Percentiles rank a stretch among this genome's conserved stretches.
phyloP scores from a whole-genome alignment of 2,329 filamentous ascomycete genomes.

The Phialocephala subalpina region DNA sequence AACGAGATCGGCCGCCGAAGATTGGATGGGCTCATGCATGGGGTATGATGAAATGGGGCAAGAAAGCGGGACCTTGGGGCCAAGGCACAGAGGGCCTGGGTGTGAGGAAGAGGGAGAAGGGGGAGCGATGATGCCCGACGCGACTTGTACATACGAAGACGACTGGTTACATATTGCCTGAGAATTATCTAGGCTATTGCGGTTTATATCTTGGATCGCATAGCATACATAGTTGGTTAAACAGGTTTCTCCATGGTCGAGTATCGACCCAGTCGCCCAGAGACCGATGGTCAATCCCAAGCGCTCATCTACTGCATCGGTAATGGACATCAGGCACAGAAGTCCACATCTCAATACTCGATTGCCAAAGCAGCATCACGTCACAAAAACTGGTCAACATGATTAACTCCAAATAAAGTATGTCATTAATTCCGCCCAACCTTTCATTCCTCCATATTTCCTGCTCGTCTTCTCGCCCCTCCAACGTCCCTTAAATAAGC shows the following conservation, averaged over 20 bases:
- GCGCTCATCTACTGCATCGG: no score
- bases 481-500: background rate
- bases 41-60: slow-evolving; percentile 61
- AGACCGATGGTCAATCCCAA: no score
- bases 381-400: background rate
- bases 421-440: background rate
- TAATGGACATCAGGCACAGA: no score
- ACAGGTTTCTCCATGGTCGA: no score
- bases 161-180: background rate
- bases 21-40: slow-evolving; percentile 61
- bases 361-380: background rate
- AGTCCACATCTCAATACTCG: background rate
- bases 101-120: slow-evolving; percentile 34
- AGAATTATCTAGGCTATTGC: no score
- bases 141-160: background rate
- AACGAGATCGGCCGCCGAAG: slow-evolving; percentile 55
- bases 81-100: slow-evolving; percentile 52
- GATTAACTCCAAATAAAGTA: no score
- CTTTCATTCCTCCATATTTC: no score
- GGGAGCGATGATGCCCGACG: background rate
- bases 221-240: no score
- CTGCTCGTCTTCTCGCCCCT: no score
- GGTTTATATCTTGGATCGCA: background rate
- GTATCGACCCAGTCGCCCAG: no score
- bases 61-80: slow-evolving; percentile 59